Evolutionary conservation across 805 yeast species (phyloP).

Genomic region (Wickerhamiella shivajii): DNA sequence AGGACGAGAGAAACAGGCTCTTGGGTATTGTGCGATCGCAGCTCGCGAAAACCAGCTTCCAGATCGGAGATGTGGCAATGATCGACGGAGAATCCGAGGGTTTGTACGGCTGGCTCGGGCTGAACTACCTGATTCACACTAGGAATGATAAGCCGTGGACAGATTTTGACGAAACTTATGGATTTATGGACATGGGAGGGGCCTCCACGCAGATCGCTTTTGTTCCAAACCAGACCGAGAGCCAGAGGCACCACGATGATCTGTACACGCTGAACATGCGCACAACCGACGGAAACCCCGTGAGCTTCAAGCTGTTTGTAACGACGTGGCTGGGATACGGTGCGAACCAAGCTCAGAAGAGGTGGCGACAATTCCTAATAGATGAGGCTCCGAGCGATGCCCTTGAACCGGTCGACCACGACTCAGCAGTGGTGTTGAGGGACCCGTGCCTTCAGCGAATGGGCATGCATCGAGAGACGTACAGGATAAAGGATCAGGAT

Average conservation of each 20-base stretch:
- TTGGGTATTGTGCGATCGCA: constrained; percentile 45
- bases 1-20: constrained; percentile 36
- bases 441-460: constrained; percentile 79
- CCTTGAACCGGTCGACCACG: constrained; percentile 7
- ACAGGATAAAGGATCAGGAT: constrained; percentile 2
- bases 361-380: constrained; percentile 41
- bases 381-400: constrained; percentile 7
- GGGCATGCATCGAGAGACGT: constrained; percentile 7
- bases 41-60: constrained; percentile 41
- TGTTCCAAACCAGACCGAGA: constrained; percentile 56
- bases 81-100: constrained; percentile 96
- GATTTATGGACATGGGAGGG: constrained; percentile 99
- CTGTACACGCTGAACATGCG: constrained; percentile 51
- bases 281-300: constrained; percentile 53
- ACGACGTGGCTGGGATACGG: constrained; percentile 97
- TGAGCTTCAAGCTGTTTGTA: constrained; percentile 76
- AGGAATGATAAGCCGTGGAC: constrained; percentile 31
- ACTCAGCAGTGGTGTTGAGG: constrained; percentile 23
- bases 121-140: constrained; percentile 54
- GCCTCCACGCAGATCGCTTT: constrained; percentile 95
- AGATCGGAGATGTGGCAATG: constrained; percentile 44
- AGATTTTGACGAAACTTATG: constrained; percentile 34
- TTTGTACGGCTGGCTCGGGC: constrained; percentile 85
- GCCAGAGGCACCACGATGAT: constrained; percentile 55
- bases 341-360: constrained; percentile 77